phyloP scores from a whole-genome alignment of 805 yeast genomes.

The Teunomyces cretensis region DNA sequence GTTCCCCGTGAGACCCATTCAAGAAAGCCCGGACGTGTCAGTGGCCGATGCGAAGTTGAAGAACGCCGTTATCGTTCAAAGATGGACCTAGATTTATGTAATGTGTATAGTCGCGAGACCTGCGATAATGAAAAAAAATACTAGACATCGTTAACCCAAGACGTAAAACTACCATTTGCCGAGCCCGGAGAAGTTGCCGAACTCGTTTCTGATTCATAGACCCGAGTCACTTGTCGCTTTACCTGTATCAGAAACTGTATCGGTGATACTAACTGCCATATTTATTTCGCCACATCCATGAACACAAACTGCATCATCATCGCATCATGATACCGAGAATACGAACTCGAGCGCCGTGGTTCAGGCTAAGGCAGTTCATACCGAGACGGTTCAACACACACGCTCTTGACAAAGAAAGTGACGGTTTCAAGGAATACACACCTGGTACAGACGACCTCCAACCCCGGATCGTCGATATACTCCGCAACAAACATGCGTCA shows the following conservation, averaged over 20 bases:
- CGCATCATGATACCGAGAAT: neutral
- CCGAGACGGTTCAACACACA: neutral
- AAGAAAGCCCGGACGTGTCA: slow-evolving; percentile 48
- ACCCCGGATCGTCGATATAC: neutral
- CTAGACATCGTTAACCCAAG: neutral
- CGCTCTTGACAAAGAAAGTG: slow-evolving; percentile 1
- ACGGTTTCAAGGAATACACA: neutral
- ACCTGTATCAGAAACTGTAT: neutral
- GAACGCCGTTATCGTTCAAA: slow-evolving; percentile 87
- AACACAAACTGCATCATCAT: neutral
- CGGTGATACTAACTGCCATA: neutral
- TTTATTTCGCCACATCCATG: neutral
- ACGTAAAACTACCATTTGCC: neutral
- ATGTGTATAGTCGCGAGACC: slow-evolving; percentile 1
- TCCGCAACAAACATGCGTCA: neutral
- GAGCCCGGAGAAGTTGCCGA: neutral
- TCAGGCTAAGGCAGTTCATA: neutral
- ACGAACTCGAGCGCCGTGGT: neutral
- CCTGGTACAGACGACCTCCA: neutral
- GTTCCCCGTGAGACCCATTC: slow-evolving; percentile 77
- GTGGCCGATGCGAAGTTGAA: slow-evolving; percentile 74
- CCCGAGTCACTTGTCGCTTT: neutral
- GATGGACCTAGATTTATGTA: slow-evolving; percentile 50
- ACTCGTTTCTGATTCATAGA: neutral
- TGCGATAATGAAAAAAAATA: slow-evolving; percentile 2